phyloP scores from a whole-genome alignment of 1,284 basidiomycete genomes.

The Leccinum subspadiceum region DNA sequence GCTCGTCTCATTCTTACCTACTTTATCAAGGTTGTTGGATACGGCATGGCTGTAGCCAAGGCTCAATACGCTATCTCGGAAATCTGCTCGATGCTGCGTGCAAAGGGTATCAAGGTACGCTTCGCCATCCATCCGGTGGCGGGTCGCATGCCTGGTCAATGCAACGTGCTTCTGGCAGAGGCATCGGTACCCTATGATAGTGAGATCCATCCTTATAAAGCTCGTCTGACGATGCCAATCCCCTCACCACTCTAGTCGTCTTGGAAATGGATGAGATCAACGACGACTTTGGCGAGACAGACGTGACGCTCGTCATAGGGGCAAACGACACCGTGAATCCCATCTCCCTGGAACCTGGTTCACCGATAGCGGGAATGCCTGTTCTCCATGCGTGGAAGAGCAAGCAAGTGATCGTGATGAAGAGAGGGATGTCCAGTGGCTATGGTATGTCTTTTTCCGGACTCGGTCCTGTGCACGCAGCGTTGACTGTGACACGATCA shows the following conservation, averaged over 20 bases:
- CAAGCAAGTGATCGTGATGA: constrained; percentile 88
- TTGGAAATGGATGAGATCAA: constrained; percentile 92
- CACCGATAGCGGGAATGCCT: constrained; percentile 85
- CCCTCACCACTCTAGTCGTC: constrained; percentile 53
- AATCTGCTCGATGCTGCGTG: constrained; percentile 67
- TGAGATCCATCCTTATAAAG: constrained; percentile 37
- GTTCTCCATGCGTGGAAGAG: constrained; percentile 89
- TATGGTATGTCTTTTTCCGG: constrained; percentile 51
- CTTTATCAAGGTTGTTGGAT: constrained; percentile 69
- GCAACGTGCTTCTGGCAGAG: constrained; percentile 83
- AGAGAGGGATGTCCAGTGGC: constrained; percentile 80
- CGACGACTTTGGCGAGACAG: constrained; percentile 82
- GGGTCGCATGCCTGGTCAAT: constrained; percentile 82
- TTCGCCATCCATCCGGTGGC: constrained; percentile 67
- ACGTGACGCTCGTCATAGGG: constrained; percentile 81
- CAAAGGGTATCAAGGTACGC: constrained; percentile 73
- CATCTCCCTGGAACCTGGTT: constrained; percentile 82
- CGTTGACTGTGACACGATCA: not conserved
- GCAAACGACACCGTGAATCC: constrained; percentile 92
- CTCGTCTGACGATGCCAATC: constrained; percentile 6
- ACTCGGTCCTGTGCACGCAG: not conserved
- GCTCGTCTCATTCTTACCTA: constrained; percentile 3
- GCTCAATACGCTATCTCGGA: constrained; percentile 86
- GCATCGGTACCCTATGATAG: constrained; percentile 87
- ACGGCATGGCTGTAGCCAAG: constrained; percentile 88